phyloP scores from a whole-genome alignment of 208 protist genomes.

The Acanthamoeba culbertsoni region DNA sequence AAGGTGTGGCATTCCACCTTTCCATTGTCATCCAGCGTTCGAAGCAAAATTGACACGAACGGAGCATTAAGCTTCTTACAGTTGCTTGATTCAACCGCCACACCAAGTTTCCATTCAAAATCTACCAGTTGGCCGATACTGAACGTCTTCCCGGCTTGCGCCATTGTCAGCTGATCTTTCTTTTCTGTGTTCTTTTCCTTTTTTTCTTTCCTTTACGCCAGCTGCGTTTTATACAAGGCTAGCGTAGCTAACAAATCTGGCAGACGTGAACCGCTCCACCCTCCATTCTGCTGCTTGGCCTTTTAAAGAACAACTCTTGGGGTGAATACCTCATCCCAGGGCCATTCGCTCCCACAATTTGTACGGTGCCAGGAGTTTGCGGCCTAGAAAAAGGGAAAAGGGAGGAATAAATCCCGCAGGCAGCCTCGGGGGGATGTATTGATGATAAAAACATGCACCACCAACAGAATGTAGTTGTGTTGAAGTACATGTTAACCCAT shows the following conservation, averaged over 20 bases:
- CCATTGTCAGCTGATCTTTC: background rate
- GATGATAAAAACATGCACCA: background rate
- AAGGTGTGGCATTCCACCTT: constrained; percentile 35
- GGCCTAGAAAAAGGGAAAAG: too few species aligned
- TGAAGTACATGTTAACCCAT: background rate
- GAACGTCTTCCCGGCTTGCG: constrained; percentile 25
- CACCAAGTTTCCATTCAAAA: constrained; percentile 62
- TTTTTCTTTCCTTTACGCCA: background rate
- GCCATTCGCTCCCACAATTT: too few species aligned
- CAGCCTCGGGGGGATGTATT: too few species aligned
- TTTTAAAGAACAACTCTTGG: too few species aligned
- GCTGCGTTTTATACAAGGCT: background rate
- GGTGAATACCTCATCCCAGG: too few species aligned
- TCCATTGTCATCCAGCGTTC: constrained; percentile 27
- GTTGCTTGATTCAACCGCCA: constrained; percentile 47
- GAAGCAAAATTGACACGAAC: constrained; percentile 33
- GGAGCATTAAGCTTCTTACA: constrained; percentile 33
- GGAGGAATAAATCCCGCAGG: too few species aligned
- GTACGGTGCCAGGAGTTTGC: too few species aligned
- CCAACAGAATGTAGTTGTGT: background rate
- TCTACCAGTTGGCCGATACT: constrained; percentile 55
- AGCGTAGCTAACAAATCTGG: too few species aligned
- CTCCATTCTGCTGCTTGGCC: too few species aligned
- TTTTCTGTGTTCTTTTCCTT: background rate
- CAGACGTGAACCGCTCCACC: too few species aligned